Base-by-base conservation (phyloP, 1,284 basidiomycete genomes). In the Fomitopsis betulina region DNA sequence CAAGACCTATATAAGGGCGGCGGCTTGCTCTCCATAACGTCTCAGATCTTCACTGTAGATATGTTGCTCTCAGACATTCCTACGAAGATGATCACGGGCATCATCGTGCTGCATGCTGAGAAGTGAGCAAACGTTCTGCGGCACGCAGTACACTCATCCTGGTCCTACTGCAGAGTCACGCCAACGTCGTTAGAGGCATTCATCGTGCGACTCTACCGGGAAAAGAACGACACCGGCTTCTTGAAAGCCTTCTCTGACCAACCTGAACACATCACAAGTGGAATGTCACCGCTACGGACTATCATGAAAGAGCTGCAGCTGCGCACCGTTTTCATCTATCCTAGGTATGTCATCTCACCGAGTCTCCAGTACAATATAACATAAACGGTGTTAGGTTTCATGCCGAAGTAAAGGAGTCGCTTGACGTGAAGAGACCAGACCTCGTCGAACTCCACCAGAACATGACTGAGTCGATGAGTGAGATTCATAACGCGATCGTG, bases 191-290 rank as follows among this genome's bases (percentile, higher is more conserved):
- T 90, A 32, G 95, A 96, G 69, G 93, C 94, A 0, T 97, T 98
- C 73, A 93, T 96, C 42, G 87, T 95, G 50, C 84, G 94, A 5
- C 75, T 97, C 1, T 97, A 90, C 68, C 84, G 95, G 47, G 88
- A 96, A 70, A 86, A 89, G 73, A 98, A 98, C 73, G 77, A 83
- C 72, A 82, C 80, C 5, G 96, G 96, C 1, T 99, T 98, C 72
- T 76, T 98, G 62, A 98, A 99, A 73, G 97, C 95, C 0, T 98
- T 99, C 70, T 94, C 94, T 0, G 96, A 98, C 71, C 89, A 98
- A 65, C 94, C 96, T 0, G 96, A 99, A 70, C 86, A 90, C 60
- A 97, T 99, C 62, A 94, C 91, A 0, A 92, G 87, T 63, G 96
- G 96, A 0, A 76, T 98, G 68, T 94, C 91, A 1, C 96, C 96